Conservation (phyloP, 129 eudicot species). For the Ambrosia trifida region DNA sequence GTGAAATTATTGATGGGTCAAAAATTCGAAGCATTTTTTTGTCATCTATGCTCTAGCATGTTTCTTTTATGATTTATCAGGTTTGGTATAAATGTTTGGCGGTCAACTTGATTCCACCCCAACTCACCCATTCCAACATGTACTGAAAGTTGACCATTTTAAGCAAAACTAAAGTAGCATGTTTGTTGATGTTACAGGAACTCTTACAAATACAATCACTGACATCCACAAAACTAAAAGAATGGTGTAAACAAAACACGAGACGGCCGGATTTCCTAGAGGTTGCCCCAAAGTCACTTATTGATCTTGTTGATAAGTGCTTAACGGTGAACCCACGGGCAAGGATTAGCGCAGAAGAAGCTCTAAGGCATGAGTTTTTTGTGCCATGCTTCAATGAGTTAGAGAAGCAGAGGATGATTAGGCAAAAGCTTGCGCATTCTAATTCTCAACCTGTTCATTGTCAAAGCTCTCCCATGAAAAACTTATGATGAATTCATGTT, state of each 20-base stretch:
- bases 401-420: slow-evolving; percentile 49
- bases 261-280: slow-evolving; percentile 55
- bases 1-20: neutral
- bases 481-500: neutral
- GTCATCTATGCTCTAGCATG: too few species aligned
- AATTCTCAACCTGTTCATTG: slow-evolving; percentile 21
- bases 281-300: slow-evolving; percentile 54
- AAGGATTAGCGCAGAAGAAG: slow-evolving; percentile 88
- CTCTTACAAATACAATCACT: slow-evolving; percentile 53
- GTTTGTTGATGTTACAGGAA: slow-evolving; percentile 48
- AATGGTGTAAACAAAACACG: slow-evolving; percentile 75
- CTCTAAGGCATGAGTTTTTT: slow-evolving; percentile 80
- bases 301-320: slow-evolving; percentile 90
- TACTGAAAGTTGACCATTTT: neutral
- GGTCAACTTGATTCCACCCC: neutral
- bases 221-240: slow-evolving; percentile 50
- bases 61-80: too few species aligned
- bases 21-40: neutral
- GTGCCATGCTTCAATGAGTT: slow-evolving; percentile 55
- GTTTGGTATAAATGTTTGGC: neutral
- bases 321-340: slow-evolving; percentile 83
- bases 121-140: neutral
- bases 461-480: slow-evolving; percentile 33
- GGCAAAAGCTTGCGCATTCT: slow-evolving; percentile 39
- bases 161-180: slow-evolving; percentile 9